phyloP scores from a whole-genome alignment of 2,329 filamentous ascomycete genomes.

The Paramyrothecium roridum region DNA sequence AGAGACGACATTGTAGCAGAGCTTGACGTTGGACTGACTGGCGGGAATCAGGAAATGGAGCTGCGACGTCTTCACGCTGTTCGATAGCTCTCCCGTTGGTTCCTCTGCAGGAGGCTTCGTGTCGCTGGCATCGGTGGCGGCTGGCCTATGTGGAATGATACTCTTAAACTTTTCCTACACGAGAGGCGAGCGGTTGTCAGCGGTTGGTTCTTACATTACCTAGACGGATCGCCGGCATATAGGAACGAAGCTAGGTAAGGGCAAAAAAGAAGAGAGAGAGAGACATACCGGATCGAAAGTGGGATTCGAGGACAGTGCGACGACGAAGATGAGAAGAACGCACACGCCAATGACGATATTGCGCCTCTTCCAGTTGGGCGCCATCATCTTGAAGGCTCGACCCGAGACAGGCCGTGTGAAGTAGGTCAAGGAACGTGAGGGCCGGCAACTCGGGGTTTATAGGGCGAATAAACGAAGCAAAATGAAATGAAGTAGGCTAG shows the following conservation, averaged over 20 bases:
- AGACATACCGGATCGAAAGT: slow-evolving; percentile 9
- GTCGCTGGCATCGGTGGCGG: neutral
- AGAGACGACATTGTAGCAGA: slow-evolving; percentile 36
- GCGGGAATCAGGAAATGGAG: slow-evolving; percentile 37
- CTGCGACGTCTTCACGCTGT: slow-evolving; percentile 17
- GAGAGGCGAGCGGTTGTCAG: neutral
- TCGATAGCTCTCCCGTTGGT: neutral
- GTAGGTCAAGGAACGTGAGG: neutral
- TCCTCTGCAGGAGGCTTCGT: neutral
- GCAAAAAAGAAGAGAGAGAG: neutral
- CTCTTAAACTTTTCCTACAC: slow-evolving; percentile 3
- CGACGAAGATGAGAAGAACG: slow-evolving; percentile 2
- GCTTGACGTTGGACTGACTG: slow-evolving; percentile 28
- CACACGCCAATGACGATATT: slow-evolving; percentile 4
- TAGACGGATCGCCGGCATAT: neutral
- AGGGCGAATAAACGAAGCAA: too few species aligned
- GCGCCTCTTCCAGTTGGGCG: slow-evolving; percentile 5
- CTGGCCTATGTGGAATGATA: slow-evolving; percentile 2
- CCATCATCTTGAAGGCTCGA: slow-evolving; percentile 2
- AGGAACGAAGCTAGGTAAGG: neutral
- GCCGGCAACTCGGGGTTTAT: too few species aligned
- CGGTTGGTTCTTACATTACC: neutral
- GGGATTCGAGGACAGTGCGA: slow-evolving; percentile 7
- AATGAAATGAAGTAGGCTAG: too few species aligned
- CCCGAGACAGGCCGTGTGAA: neutral